These are phyloP conservation scores for Urostyla sp. DNA, from an alignment of 73 alveolate species.

Conservation along the genomic window DNA sequence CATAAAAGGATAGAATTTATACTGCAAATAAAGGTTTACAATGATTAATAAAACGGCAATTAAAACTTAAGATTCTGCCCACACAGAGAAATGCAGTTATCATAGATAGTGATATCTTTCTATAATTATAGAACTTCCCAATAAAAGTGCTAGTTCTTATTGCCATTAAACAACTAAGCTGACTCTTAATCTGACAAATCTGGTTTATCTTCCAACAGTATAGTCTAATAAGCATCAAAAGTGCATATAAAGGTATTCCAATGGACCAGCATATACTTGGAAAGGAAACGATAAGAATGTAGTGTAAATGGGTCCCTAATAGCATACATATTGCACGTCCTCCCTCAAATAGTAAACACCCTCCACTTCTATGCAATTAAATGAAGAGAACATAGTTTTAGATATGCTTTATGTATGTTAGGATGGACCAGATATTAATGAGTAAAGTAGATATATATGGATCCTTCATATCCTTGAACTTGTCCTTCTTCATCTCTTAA, in stretches of 20 bases:
- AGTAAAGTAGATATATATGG: slow-evolving; percentile 51
- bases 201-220: no score
- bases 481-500: no score
- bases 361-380: slow-evolving; percentile 60
- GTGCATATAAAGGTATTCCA: slow-evolving; percentile 67
- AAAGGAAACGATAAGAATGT: slow-evolving; percentile 34
- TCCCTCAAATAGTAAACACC: slow-evolving; percentile 15
- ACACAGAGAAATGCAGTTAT: slow-evolving; percentile 50
- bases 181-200: neutral
- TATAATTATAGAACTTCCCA: slow-evolving; percentile 67
- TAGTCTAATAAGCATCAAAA: slow-evolving; percentile 19
- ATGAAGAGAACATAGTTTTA: slow-evolving; percentile 54
- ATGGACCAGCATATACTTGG: slow-evolving; percentile 69
- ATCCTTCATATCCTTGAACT: neutral
- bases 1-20: slow-evolving; percentile 33
- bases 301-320: slow-evolving; percentile 27
- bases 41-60: slow-evolving; percentile 38
- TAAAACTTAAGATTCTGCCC: slow-evolving; percentile 67
- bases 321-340: slow-evolving; percentile 54
- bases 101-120: slow-evolving; percentile 51
- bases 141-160: slow-evolving; percentile 12
- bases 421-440: slow-evolving; percentile 70
- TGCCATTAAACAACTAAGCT: slow-evolving; percentile 13
- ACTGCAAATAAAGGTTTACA: slow-evolving; percentile 4
- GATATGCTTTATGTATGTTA: no score